Evolutionary conservation across 805 yeast genomes (phyloP).

Genomic region (Ascoidea asiatica): DNA sequence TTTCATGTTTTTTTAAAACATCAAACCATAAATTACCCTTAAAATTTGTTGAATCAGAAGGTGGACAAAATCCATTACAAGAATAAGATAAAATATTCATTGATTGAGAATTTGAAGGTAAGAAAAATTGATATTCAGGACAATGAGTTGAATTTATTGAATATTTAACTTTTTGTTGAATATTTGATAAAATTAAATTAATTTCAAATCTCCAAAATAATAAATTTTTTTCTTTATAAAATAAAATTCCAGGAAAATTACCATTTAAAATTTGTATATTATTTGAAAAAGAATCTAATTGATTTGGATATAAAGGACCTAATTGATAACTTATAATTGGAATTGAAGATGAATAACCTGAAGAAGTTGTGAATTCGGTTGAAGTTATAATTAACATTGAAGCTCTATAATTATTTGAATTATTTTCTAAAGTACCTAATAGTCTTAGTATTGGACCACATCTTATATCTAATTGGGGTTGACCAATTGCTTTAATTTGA

Average conservation of each 20-base stretch:
- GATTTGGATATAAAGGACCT: constrained; percentile 21
- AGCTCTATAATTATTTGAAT: constrained; percentile 44
- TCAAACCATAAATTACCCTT: constrained; percentile 78
- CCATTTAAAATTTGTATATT: constrained; percentile 20
- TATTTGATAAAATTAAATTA: constrained; percentile 28
- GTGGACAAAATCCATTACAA: constrained; percentile 80
- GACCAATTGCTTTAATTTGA: constrained; percentile 2
- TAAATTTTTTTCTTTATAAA: constrained; percentile 30
- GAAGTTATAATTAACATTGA: constrained; percentile 51
- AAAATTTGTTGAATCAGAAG: constrained; percentile 50
- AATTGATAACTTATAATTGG: constrained; percentile 17
- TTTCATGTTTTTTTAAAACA: constrained; percentile 53
- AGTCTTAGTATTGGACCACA: constrained; percentile 74
- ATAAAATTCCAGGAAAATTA: constrained; percentile 29
- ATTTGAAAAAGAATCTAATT: constrained; percentile 7
- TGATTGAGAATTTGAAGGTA: constrained; percentile 49
- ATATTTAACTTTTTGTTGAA: constrained; percentile 58
- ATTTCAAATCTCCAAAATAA: constrained; percentile 57
- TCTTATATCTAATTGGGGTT: constrained; percentile 23
- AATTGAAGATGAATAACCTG: constrained; percentile 21
- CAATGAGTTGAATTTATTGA: constrained; percentile 31
- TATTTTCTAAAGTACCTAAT: constrained; percentile 46
- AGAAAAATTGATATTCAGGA: constrained; percentile 43
- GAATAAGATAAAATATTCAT: constrained; percentile 79
- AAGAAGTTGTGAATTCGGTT: constrained; percentile 19